These are phyloP conservation scores for Lentinula edodes DNA, from an alignment of 768 basidiomycete genomes.

Conservation along the genomic window DNA sequence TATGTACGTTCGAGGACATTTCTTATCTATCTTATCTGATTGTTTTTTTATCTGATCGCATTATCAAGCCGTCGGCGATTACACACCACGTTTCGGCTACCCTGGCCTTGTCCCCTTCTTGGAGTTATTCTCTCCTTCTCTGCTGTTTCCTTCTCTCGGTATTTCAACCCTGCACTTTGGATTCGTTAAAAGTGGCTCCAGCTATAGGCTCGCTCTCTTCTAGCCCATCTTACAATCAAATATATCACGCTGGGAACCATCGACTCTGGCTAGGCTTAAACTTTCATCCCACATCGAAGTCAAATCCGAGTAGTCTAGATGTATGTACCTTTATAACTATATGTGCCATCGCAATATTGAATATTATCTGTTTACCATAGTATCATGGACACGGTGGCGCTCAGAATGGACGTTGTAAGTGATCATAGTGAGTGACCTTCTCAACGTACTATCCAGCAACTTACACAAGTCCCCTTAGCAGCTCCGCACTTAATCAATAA, in stretches of 20 bases:
- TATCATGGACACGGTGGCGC: neutral
- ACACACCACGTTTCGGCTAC: conserved; percentile 2
- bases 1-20: too few species aligned
- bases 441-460: neutral
- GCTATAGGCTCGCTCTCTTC: neutral
- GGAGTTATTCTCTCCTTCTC: neutral
- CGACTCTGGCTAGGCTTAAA: neutral
- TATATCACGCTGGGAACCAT: neutral
- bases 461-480: neutral
- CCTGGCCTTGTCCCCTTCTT: neutral
- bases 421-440: neutral
- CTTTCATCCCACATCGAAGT: neutral
- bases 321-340: neutral
- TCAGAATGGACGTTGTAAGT: neutral
- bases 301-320: neutral
- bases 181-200: neutral
- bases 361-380: neutral
- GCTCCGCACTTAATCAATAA: neutral
- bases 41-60: neutral
- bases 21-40: neutral
- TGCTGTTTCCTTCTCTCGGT: neutral
- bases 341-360: neutral
- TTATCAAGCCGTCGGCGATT: neutral
- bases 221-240: neutral
- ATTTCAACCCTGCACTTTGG: neutral